A percentile compares a stretch with the other conserved stretches of the same genome.
These are phyloP conservation scores for Backusella mclennaniae DNA, from an alignment of 192 early-diverging fungal genomes.

Conservation along the genomic window DNA sequence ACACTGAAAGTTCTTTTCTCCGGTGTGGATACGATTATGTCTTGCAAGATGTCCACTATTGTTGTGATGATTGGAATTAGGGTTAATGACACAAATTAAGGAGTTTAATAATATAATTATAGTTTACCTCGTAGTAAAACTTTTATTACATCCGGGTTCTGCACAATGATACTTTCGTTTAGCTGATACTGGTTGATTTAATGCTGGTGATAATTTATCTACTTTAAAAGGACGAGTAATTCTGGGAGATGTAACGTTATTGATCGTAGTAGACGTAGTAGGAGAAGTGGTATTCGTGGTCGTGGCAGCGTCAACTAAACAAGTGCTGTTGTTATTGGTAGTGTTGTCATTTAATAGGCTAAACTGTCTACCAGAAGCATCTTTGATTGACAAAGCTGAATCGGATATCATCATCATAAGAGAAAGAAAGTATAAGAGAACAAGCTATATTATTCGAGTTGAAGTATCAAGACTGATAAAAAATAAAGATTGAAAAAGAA, in stretches of 20 bases:
- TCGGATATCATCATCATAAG: constrained; percentile 8
- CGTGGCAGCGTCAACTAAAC: not conserved
- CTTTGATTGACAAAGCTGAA: constrained; percentile 44
- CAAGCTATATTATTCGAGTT: not conserved
- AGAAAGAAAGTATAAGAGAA: not conserved
- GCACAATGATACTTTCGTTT: constrained; percentile 69
- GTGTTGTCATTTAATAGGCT: constrained; percentile 48
- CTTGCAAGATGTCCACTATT: constrained; percentile 76
- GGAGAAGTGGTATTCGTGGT: not conserved
- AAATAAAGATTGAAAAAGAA: constrained; percentile 14
- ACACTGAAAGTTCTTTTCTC: constrained; percentile 77
- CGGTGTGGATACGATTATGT: constrained; percentile 80
- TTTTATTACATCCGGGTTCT: constrained; percentile 64
- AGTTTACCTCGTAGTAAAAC: constrained; percentile 71
- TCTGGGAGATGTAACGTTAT: not conserved
- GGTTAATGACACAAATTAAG: constrained; percentile 7
- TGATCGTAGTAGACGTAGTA: not conserved
- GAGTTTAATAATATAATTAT: not conserved
- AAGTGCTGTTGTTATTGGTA: not conserved
- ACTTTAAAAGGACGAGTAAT: constrained; percentile 2
- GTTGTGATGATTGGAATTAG: not conserved
- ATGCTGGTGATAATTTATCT: not conserved
- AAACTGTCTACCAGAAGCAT: constrained; percentile 49
- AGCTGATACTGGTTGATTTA: constrained; percentile 2
- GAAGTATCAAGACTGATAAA: not conserved